Base-by-base conservation (phyloP, 805 yeast species). In the Metschnikowia aberdeeniae region DNA sequence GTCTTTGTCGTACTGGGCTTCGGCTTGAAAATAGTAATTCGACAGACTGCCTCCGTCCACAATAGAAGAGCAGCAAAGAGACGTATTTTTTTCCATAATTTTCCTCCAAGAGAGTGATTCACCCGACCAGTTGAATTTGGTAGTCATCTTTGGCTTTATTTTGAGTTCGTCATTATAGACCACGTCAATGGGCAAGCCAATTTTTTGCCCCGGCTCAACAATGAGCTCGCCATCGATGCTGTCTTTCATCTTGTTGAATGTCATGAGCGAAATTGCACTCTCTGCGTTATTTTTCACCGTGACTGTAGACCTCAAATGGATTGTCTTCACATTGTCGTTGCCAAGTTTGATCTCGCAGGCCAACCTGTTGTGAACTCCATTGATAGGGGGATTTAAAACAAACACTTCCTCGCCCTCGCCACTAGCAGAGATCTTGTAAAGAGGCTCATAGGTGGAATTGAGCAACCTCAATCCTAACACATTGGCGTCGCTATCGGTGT, bases 351-450 rank as follows among this genome's bases (percentile, higher is more conserved):
- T 77, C 32, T 86, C 89, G 55, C 92, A 82, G 0, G 82, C 76
- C 11, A 93, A 61, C 53, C 98, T 70, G 56, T 80, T 83, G 57
- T 89, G 95, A 29, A 84, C 78, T 2, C 78, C 79, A 42, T 76
- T 54, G 0, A 75, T 58, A 0, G 84, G 72, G 0, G 97, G 96
- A 1, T 69, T 60, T 46, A 92, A 64, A 59, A 80, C 76, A 52
- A 82, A 80, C 9, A 92, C 59, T 19, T 85, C 82, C 59, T 89
- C 96, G 3, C 97, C 97, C 58, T 88, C 97, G 7, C 82, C 75
- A 10, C 83, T 80, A 1, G 89, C 85, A 1, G 90, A 77, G 1
- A 93, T 72, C 3, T 75, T 70, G 22, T 73, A 62, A 1, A 84
- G 59, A 1, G 73, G 70, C 5, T 75, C 75, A 58, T 83, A 90